phyloP scores from a whole-genome alignment of 345 rosid species.

The Salix dunnii region DNA sequence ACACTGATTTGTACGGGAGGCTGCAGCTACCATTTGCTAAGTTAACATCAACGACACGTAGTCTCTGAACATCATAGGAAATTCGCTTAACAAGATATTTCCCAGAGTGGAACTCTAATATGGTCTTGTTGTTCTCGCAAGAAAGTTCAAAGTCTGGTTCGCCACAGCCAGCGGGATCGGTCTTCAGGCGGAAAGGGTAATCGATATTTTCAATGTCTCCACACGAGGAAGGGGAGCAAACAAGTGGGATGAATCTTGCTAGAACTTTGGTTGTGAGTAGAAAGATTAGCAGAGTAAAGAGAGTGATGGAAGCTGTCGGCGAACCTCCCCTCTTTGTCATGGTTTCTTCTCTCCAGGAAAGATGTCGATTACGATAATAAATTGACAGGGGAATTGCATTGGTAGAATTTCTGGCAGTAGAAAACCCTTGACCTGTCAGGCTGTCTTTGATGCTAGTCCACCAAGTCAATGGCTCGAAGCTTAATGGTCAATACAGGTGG shows the following conservation, averaged over 20 bases:
- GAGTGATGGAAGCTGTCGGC: background rate
- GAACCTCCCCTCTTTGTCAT: constrained; percentile 7
- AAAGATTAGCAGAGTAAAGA: constrained; percentile 11
- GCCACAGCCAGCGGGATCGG: constrained; percentile 29
- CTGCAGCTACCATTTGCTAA: constrained; percentile 31
- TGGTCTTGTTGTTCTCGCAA: constrained; percentile 30
- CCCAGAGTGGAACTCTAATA: constrained; percentile 21
- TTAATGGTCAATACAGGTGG: too few relatives aligned
- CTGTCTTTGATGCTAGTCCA: too few relatives aligned
- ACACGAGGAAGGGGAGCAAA: constrained; percentile 34
- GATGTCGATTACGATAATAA: background rate
- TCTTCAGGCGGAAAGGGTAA: constrained; percentile 34
- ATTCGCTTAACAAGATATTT: constrained; percentile 33
- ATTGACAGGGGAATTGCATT: background rate
- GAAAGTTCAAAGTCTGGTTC: constrained; percentile 26
- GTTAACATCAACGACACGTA: constrained; percentile 36
- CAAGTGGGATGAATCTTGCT: constrained; percentile 18
- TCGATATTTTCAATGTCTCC: constrained; percentile 36
- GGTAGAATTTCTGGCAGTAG: background rate
- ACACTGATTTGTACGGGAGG: constrained; percentile 28
- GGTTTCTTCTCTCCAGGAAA: background rate
- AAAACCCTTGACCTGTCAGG: too few relatives aligned
- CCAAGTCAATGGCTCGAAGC: too few relatives aligned
- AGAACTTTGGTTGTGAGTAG: background rate
- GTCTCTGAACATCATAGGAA: constrained; percentile 10